Evolutionary conservation across 192 early-diverging fungal species (phyloP).

Genomic region (Nowakowskiella sp.): DNA sequence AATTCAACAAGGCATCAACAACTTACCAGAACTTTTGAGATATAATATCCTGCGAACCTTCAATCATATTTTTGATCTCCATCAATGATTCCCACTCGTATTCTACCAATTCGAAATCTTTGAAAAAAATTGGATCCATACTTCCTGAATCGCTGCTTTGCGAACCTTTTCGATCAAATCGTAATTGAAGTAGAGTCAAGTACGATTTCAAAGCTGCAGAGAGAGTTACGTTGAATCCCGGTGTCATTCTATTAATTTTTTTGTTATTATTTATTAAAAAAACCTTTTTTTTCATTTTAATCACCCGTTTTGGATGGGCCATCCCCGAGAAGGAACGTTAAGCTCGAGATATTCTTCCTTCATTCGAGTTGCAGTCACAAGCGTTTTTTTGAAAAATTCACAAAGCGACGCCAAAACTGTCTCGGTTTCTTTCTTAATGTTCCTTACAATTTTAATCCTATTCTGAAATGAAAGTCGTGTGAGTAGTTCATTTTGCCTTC

Average conservation of each 20-base stretch:
- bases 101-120: constrained; percentile 73
- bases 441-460: constrained; percentile 58
- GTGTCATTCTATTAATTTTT: constrained; percentile 31
- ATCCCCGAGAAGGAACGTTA: constrained; percentile 48
- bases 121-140: constrained; percentile 34
- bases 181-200: constrained; percentile 63
- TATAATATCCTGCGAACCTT: constrained; percentile 65
- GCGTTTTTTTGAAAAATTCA: constrained; percentile 66
- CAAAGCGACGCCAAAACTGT: constrained; percentile 68
- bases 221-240: constrained; percentile 63
- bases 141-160: constrained; percentile 25
- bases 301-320: constrained; percentile 44
- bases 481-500: not conserved
- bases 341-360: constrained; percentile 63
- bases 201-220: constrained; percentile 67
- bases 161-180: constrained; percentile 50
- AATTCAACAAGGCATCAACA: constrained; percentile 13
- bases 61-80: constrained; percentile 58
- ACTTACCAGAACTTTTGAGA: constrained; percentile 68
- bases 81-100: constrained; percentile 76
- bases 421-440: constrained; percentile 45
- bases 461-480: constrained; percentile 13
- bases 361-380: constrained; percentile 62
- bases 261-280: not conserved
- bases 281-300: constrained; percentile 5